phyloP scores from a whole-genome alignment of 225 moss, liverwort and hornwort species.

The Antitrichia curtipendula region DNA sequence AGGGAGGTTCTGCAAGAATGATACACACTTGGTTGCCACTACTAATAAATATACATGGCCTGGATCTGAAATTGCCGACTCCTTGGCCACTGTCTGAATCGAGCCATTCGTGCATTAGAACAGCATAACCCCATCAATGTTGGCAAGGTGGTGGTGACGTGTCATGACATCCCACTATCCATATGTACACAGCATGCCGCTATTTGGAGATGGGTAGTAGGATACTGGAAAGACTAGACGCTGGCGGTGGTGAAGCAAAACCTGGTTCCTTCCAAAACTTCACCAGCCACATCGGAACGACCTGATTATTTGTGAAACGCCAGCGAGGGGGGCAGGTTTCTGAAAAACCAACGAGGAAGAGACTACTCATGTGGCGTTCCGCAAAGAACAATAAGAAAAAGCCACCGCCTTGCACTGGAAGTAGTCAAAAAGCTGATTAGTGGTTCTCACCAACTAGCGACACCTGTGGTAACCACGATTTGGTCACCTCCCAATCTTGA shows the following conservation, averaged over 20 bases:
- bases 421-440: not conserved
- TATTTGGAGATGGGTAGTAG: not conserved
- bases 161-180: not conserved
- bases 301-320: not conserved
- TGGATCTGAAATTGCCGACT: not conserved
- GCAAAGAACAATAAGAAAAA: not conserved
- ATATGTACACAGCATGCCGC: constrained; percentile 14
- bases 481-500: not conserved
- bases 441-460: not conserved
- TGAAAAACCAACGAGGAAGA: not conserved
- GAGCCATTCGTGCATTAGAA: not conserved
- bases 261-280: not conserved
- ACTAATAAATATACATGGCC: not conserved
- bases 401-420: not conserved
- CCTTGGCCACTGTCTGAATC: not conserved
- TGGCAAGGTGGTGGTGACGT: not conserved
- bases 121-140: not conserved
- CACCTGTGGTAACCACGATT: not conserved
- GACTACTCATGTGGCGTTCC: not conserved
- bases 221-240: not conserved
- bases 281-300: not conserved
- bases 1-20: not conserved
- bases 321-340: not conserved
- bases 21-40: not conserved
- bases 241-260: not conserved